Conservation (phyloP, 2,329 filamentous ascomycete species). For the Phoma herbarum region DNA sequence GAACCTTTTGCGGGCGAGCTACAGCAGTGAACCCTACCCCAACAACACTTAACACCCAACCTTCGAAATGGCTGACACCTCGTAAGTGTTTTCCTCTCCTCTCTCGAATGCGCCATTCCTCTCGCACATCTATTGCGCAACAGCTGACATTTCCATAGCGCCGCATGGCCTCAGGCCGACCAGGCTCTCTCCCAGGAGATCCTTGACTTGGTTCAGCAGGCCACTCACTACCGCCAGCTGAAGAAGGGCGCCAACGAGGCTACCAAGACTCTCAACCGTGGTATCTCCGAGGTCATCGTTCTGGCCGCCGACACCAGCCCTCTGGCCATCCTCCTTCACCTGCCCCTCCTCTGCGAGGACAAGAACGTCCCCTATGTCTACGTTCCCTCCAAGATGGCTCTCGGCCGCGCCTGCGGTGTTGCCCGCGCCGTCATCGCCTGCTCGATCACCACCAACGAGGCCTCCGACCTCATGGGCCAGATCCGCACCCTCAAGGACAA, state of each 20-base stretch:
- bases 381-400: conserved; percentile 81
- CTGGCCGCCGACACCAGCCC: conserved; percentile 83
- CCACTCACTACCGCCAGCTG: conserved; percentile 44
- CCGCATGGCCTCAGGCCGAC: conserved; percentile 54
- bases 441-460: conserved; percentile 76
- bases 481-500: conserved; percentile 92
- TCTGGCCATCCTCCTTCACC: conserved; percentile 71
- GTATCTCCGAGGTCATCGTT: conserved; percentile 88
- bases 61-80: conserved; percentile 40
- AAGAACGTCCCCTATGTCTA: conserved; percentile 71
- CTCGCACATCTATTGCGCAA: neutral
- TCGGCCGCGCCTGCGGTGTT: conserved; percentile 78
- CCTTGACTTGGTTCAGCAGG: conserved; percentile 51
- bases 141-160: conserved; percentile 18
- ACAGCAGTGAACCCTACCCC: conserved; percentile 43
- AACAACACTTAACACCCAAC: conserved; percentile 12
- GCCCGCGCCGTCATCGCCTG: conserved; percentile 85
- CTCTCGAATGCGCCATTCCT: neutral
- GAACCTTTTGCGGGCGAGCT: conserved; percentile 45
- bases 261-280: conserved; percentile 90
- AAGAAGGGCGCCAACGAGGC: conserved; percentile 64
- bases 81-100: conserved; percentile 4
- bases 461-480: conserved; percentile 79
- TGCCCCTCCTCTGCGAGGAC: conserved; percentile 90
- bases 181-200: conserved; percentile 60